A percentile compares a stretch with the other conserved stretches of the same genome.
Conservation (phyloP, 176 grass and related monocot genomes). For the Oryza glaberrima region DNA sequence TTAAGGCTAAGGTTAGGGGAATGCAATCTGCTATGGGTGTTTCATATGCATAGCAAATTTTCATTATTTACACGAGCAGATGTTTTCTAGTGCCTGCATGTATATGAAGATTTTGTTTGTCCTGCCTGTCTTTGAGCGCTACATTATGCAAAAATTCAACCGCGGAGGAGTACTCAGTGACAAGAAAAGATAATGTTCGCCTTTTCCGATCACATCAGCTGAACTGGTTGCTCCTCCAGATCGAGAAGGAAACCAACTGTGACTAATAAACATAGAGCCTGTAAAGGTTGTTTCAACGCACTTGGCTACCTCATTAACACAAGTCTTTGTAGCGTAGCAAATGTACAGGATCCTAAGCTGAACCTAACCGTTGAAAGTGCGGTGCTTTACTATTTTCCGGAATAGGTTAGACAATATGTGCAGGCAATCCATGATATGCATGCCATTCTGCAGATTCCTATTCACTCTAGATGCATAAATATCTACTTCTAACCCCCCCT, state of each 20-base stretch:
- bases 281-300: slow-evolving; percentile 18
- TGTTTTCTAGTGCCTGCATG: neutral
- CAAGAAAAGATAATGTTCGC: neutral
- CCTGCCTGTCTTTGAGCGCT: neutral
- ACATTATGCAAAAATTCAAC: neutral
- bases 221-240: slow-evolving; percentile 26
- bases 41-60: neutral
- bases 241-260: slow-evolving; percentile 32
- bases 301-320: neutral
- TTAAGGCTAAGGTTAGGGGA: neutral
- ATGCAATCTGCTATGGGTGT: slow-evolving; percentile 13
- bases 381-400: slow-evolving; percentile 38
- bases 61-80: neutral
- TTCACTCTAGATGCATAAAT: slow-evolving; percentile 7
- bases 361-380: slow-evolving; percentile 1
- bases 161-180: neutral
- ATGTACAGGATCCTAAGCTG: slow-evolving; percentile 7
- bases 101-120: slow-evolving; percentile 9
- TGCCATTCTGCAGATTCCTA: slow-evolving; percentile 19
- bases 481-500: slow-evolving; percentile 2
- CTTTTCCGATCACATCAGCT: neutral
- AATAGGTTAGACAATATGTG: slow-evolving; percentile 35
- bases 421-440: slow-evolving; percentile 13
- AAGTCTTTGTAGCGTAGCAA: slow-evolving; percentile 16
- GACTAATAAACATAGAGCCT: slow-evolving; percentile 1